Evolutionary conservation across 257 asterid genomes (phyloP).

Genomic region (Ballota nigra): DNA sequence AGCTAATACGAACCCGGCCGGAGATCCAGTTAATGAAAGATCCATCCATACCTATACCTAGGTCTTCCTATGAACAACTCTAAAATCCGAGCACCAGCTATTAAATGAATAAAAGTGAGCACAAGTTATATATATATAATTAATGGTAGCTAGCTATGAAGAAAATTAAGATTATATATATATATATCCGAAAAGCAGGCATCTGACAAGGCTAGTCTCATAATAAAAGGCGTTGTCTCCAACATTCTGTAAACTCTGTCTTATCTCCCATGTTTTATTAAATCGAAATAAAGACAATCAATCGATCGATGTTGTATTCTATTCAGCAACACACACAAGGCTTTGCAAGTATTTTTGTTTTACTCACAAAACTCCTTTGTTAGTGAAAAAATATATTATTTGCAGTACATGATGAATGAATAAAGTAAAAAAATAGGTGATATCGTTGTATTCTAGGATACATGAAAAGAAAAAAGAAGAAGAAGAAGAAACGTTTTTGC

Average conservation of each 20-base stretch:
- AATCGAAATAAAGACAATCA: no score
- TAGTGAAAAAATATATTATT: not conserved
- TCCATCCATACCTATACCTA: no score
- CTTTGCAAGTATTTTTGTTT: not conserved
- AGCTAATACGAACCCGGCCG: no score
- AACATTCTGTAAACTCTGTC: slow-evolving; percentile 44
- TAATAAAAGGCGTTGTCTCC: slow-evolving; percentile 43
- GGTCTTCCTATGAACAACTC: no score
- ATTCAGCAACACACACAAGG: no score
- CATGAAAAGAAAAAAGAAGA: no score
- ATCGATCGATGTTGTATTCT: no score
- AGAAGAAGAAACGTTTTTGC: no score
- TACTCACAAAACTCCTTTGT: not conserved
- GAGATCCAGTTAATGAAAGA: no score
- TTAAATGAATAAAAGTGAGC: no score
- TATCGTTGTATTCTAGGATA: not conserved
- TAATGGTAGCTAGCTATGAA: not conserved
- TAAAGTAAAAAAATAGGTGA: not conserved
- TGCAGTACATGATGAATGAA: not conserved
- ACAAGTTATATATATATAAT: not conserved
- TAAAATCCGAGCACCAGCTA: slow-evolving; percentile 13
- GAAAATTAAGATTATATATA: slow-evolving; percentile 15
- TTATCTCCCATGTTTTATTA: no score
- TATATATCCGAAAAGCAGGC: slow-evolving; percentile 45
- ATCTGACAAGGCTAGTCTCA: slow-evolving; percentile 47